Base-by-base conservation (phyloP, 164 flowering plant genomes). In the Chimonanthus salicifolius region DNA sequence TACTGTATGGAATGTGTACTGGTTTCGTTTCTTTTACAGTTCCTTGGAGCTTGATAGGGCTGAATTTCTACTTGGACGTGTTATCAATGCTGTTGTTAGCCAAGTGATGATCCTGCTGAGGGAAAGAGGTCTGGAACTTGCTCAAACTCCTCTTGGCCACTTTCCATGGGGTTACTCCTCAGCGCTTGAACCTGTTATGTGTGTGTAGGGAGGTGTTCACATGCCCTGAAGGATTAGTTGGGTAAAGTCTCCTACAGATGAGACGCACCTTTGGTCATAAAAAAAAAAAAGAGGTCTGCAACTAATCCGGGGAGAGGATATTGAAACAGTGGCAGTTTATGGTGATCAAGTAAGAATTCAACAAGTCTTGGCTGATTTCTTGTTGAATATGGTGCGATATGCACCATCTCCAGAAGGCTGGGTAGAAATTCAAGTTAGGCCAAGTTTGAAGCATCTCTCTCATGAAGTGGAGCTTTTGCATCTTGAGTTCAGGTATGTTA, bases 351-450 rank as follows among this genome's bases (percentile, higher is more conserved):
- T 83, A 9, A 87, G 98, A 81, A 81, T 89, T 70, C 97, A 95
- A 78, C 97, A 95, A 80, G 88, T 91, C 45, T 79, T 92, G 82
- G 87, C 92, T 46, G 94, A 88, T 79, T 92, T 92, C 78, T 80
- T 95, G 78, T 71, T 88, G 77, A 92, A 88, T 79, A 88, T 91
- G 89, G 94, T 90, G 68, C 86, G 84, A 6, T 83, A 84, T 83
- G 93, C 97, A 18, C 97, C 97, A 64, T 77, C 90, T 62, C 88
- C 94, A 21, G 95, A 84, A n/a, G 97, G 98, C 47, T 95, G 99
- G 98, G 91, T 95, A 47, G 97, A 95, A 83, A 87, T 95, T 80
- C 96, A 90, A 71, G 91, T 91, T 67, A 83, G 74, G 58, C 94
- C 94, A 58, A 83, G 78, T 58, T 47, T 89, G 75, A 89, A 90